These are phyloP conservation scores for Sporothrix pallida DNA, from an alignment of 2,329 filamentous ascomycete genomes.

Conservation along the genomic window DNA sequence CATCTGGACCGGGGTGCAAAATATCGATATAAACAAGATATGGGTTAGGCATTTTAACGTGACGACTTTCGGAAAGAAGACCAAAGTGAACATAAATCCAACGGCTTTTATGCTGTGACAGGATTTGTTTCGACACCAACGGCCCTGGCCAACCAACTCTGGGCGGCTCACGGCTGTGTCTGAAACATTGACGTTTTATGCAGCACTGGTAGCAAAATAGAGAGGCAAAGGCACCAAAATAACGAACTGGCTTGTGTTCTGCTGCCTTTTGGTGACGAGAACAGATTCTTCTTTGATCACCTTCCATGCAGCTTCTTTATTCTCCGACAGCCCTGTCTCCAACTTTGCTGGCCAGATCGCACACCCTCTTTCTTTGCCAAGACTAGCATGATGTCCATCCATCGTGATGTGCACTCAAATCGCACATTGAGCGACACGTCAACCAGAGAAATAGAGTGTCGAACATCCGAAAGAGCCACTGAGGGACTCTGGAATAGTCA, in stretches of 20 bases:
- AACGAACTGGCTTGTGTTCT: neutral
- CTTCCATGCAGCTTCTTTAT: constrained; percentile 12
- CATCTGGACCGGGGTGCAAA: neutral
- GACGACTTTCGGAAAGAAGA: neutral
- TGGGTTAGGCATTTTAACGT: neutral
- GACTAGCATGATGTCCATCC: neutral
- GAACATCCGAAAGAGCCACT: neutral
- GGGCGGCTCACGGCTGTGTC: neutral
- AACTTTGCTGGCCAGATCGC: neutral
- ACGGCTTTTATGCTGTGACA: neutral
- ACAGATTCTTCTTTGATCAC: neutral
- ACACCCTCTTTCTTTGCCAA: neutral
- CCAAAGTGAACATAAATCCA: too few species aligned
- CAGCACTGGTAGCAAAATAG: neutral
- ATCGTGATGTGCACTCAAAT: constrained; percentile 3
- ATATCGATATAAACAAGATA: neutral
- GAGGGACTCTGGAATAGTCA: neutral
- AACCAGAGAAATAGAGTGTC: neutral
- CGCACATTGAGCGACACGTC: neutral
- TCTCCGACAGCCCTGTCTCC: neutral
- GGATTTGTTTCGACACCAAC: constrained; percentile 22
- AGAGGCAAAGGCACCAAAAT: neutral
- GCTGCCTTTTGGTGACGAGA: too few species aligned
- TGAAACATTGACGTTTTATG: constrained; percentile 3
- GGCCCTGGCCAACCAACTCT: neutral